Base-by-base conservation (phyloP, 257 asterid genomes). In the Solanum appendiculatum region DNA sequence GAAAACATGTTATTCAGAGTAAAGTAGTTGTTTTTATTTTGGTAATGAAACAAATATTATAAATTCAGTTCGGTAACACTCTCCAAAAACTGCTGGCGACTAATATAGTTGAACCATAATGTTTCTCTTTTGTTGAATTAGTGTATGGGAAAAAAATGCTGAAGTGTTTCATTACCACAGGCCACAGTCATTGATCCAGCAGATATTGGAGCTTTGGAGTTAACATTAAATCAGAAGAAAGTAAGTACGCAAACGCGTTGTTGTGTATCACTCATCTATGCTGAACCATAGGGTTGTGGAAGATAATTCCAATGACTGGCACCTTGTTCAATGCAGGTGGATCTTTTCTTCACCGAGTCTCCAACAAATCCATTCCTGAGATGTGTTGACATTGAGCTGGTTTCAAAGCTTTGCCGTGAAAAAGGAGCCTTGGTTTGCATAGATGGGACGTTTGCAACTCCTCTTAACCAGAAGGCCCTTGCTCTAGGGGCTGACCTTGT, bases 101-200 rank as follows among this genome's bases (percentile, higher is more conserved):
- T 18, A 16, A 80, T 80, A 46, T 46, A 29, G 9, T 46, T 14
- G 42, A 46, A 46, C 85, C 66, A 48, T 80, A 46, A 31, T 3
- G 5, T 80, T 80, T 80, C 66, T 78, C 37, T 18, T 80, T 80
- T 80, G 7, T 81, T 48, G 58, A 48, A 18, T 29, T 46, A 48
- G 40, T 80, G 40, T 46, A 44, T 3, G 85, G 34, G 60, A 16
- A 81, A 46, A 46, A 48, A 81, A 48, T 48, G 20, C 85, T 51
- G 27, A 48, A 12, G 31, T 48, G 68, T 20, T 81, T 48, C 85
- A 31, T 81, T 80, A 54, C 44, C 63, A 91, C 95, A 95, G 99
- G 97, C 98, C 85, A 93, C 99, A 18, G 98, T 94, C 86, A 93
- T 96, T 88, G 99, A 96, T 86, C 99, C 99, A 86, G 99, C 99